Conservation (phyloP, 1,284 basidiomycete genomes). For the Rhodotorula mucilaginosa region DNA sequence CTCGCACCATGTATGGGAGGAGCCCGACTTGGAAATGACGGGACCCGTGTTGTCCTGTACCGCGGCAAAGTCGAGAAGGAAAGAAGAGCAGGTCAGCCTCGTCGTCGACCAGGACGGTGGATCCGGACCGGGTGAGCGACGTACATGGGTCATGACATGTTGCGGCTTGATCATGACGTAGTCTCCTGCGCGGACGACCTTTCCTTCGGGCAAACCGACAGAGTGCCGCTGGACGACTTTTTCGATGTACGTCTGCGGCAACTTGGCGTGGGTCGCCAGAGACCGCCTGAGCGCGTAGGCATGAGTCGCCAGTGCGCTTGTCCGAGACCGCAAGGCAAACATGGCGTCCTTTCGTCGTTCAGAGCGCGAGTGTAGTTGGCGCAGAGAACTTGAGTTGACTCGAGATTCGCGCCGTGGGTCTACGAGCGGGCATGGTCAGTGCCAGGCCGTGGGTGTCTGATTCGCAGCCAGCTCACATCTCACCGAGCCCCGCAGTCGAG, state of each 20-base stretch:
- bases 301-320: not conserved
- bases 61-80: not conserved
- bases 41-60: conserved; percentile 93
- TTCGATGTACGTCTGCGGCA: conserved; percentile 81
- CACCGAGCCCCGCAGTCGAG: not conserved
- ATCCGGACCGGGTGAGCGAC: conserved; percentile 22
- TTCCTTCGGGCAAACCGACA: conserved; percentile 73
- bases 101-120: too few relatives aligned
- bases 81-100: not conserved
- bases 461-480: too few relatives aligned
- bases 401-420: too few relatives aligned
- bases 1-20: not conserved
- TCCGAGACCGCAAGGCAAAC: conserved; percentile 28
- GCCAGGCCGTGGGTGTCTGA: too few relatives aligned
- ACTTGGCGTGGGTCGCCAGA: conserved; percentile 29
- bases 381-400: not conserved
- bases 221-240: conserved; percentile 98
- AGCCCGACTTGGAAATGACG: conserved; percentile 82
- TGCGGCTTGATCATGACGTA: conserved; percentile 98
- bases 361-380: not conserved
- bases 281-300: conserved; percentile 12
- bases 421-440: too few relatives aligned
- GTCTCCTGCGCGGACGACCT: conserved; percentile 84
- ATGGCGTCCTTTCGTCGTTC: conserved; percentile 3
- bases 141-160: conserved; percentile 66